phyloP scores from a whole-genome alignment of 2,329 filamentous ascomycete genomes.

The Penicillium capsulatum region DNA sequence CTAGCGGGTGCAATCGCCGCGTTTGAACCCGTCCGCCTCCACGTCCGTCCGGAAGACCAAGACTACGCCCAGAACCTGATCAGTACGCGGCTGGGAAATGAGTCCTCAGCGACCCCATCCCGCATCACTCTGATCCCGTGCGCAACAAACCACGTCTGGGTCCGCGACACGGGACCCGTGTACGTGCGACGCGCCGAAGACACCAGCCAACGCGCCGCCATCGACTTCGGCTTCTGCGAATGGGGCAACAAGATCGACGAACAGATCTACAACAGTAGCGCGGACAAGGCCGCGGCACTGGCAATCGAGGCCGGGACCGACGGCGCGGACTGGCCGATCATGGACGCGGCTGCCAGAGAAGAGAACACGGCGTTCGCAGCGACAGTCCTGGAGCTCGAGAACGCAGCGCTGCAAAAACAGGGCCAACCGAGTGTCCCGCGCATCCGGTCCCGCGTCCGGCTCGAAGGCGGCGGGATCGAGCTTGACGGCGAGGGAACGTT shows the following conservation, averaged over 20 bases:
- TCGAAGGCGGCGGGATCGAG: conserved; percentile 35
- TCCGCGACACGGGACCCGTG: conserved; percentile 30
- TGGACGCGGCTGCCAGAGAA: conserved; percentile 6
- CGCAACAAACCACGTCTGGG: conserved; percentile 28
- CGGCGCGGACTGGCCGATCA: conserved; percentile 19
- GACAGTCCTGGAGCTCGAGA: conserved; percentile 16
- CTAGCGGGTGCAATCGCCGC: conserved; percentile 26
- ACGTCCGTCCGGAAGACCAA: conserved; percentile 25
- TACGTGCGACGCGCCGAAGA: conserved; percentile 19
- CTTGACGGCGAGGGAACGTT: conserved; percentile 36
- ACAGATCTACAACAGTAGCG: conserved; percentile 12
- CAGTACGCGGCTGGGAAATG: conserved; percentile 1
- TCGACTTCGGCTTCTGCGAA: conserved; percentile 24
- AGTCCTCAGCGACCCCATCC: not conserved
- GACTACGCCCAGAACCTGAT: conserved; percentile 12
- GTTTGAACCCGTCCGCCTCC: conserved; percentile 33
- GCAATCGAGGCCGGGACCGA: no score
- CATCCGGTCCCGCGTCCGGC: conserved; percentile 18
- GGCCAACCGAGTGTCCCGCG: conserved; percentile 5
- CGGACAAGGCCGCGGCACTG: conserved; percentile 10
- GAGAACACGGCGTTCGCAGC: conserved; percentile 20
- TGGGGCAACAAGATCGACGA: conserved; percentile 21
- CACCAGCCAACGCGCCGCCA: conserved; percentile 14
- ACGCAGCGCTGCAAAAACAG: not conserved
- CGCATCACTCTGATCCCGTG: conserved; percentile 18